Percentiles rank a stretch among this genome's conserved stretches.
Evolutionary conservation across 805 yeast genomes (phyloP).

Genomic region (Komagataella populi): DNA sequence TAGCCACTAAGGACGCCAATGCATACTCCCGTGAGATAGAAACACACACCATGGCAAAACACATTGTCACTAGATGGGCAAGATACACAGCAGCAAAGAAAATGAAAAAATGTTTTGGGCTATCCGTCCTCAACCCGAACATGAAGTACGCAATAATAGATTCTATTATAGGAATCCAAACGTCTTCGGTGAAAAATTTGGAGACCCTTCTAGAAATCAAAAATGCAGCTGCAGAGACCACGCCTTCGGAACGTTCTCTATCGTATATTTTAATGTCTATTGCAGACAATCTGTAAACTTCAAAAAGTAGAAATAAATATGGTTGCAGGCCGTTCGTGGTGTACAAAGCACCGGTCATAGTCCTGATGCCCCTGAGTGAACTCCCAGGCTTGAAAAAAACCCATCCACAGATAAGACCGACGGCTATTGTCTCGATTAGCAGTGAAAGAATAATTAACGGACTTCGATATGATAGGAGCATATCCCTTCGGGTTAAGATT

Average conservation of each 20-base stretch:
- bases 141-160: slow-evolving; percentile 57
- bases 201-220: slow-evolving; percentile 52
- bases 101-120: slow-evolving; percentile 38
- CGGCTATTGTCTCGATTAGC: slow-evolving; percentile 25
- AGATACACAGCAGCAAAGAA: slow-evolving; percentile 49
- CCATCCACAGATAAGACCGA: slow-evolving; percentile 66
- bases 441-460: slow-evolving; percentile 31
- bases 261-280: slow-evolving; percentile 42
- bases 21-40: slow-evolving; percentile 50
- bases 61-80: slow-evolving; percentile 40
- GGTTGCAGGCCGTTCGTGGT: slow-evolving; percentile 39
- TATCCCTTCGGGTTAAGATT: slow-evolving; percentile 30
- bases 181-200: slow-evolving; percentile 55
- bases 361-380: slow-evolving; percentile 49
- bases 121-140: slow-evolving; percentile 49
- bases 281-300: slow-evolving; percentile 41
- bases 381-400: slow-evolving; percentile 53
- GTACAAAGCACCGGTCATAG: slow-evolving; percentile 39
- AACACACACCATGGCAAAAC: slow-evolving; percentile 37
- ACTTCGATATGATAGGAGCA: slow-evolving; percentile 35
- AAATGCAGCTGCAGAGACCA: slow-evolving; percentile 55
- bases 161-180: slow-evolving; percentile 46
- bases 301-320: slow-evolving; percentile 41
- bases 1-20: slow-evolving; percentile 45
- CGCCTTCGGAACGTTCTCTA: slow-evolving; percentile 59